Evolutionary conservation across 345 rosid species (phyloP).

Genomic region (Eucalyptus grandis): DNA sequence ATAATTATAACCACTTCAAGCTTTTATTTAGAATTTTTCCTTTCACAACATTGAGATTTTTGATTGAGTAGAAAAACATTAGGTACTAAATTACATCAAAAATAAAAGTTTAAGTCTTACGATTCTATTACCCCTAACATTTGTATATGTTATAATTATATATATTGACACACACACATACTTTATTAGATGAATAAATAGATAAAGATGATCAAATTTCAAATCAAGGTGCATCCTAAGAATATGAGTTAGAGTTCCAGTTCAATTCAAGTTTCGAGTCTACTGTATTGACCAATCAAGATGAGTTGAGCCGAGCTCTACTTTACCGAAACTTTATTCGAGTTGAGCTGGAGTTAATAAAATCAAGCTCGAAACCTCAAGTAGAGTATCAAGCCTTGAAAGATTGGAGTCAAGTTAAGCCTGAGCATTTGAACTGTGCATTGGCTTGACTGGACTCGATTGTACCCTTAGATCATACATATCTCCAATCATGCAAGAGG

Average conservation of each 20-base stretch:
- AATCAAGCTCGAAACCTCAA: neutral
- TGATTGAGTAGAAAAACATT: neutral
- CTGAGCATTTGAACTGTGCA: neutral
- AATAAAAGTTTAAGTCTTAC: neutral
- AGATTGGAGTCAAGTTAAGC: neutral
- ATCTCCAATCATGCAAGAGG: neutral
- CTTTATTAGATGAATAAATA: neutral
- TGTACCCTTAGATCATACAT: neutral
- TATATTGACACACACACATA: neutral
- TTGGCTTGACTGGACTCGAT: neutral
- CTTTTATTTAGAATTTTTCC: too few relatives aligned
- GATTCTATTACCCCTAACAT: neutral
- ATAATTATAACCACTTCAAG: too few relatives aligned
- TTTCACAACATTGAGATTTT: neutral
- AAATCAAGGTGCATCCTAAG: neutral
- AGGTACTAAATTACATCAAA: neutral
- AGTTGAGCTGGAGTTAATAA: neutral
- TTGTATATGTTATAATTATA: neutral
- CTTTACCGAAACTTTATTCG: neutral
- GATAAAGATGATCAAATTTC: neutral
- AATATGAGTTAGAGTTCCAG: neutral
- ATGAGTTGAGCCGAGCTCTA: neutral
- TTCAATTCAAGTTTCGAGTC: neutral
- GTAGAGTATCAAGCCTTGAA: neutral
- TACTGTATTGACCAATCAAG: neutral